phyloP scores from a whole-genome alignment of 106 monocot genomes.

The Acanthochlamys bracteata region DNA sequence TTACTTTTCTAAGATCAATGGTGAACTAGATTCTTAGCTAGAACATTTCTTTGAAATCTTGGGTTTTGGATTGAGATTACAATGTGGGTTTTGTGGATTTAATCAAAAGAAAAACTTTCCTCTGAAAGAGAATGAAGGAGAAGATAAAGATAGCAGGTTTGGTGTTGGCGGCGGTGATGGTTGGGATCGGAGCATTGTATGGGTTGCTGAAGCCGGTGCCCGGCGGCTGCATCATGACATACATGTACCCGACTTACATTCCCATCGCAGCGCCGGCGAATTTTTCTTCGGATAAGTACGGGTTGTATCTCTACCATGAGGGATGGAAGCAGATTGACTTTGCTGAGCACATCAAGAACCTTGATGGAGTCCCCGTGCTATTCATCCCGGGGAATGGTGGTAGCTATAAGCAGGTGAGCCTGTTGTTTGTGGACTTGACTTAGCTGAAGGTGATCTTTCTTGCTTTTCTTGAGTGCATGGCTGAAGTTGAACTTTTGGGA shows the following conservation, averaged over 20 bases:
- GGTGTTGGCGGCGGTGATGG: conserved; percentile 23
- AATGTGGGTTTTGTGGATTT: too few species aligned
- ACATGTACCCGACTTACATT: conserved; percentile 98
- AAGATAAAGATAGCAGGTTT: conserved; percentile 37
- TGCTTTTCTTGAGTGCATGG: too few species aligned
- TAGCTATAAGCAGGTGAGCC: conserved; percentile 87
- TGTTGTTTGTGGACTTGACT: not conserved
- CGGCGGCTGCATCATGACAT: conserved; percentile 83
- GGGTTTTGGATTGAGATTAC: too few species aligned
- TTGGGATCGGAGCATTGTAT: conserved; percentile 43
- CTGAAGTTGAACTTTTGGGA: too few species aligned
- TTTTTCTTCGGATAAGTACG: conserved; percentile 66
- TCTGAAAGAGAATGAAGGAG: conserved; percentile 21
- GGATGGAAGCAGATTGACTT: conserved; percentile 98
- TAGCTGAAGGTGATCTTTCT: too few species aligned
- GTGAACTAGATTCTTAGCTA: too few species aligned
- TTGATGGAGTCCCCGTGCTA: conserved; percentile 80
- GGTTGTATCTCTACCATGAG: conserved; percentile 88
- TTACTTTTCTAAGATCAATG: too few species aligned
- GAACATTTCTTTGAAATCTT: too few species aligned
- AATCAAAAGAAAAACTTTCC: too few species aligned
- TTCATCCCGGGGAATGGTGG: conserved; percentile 98
- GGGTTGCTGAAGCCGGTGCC: conserved; percentile 63
- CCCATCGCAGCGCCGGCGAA: conserved; percentile 55
- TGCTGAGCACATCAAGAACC: conserved; percentile 55